These are phyloP conservation scores for Cladosporium sp. DNA, from an alignment of 2,329 filamentous ascomycete genomes.

Conservation along the genomic window DNA sequence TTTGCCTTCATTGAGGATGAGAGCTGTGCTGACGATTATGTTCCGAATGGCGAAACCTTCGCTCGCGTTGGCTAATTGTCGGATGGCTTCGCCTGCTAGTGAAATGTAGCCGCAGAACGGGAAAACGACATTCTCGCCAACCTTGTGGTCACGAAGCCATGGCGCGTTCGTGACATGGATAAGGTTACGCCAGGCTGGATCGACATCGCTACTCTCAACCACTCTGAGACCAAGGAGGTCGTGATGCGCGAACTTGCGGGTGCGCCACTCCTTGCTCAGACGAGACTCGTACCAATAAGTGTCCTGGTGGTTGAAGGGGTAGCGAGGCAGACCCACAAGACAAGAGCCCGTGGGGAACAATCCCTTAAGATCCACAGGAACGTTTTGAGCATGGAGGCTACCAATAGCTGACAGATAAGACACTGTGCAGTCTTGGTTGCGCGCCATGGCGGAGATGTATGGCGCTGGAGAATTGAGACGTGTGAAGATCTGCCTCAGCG, in stretches of 20 bases:
- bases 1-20: neutral
- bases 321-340: neutral
- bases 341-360: neutral
- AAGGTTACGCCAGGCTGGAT: neutral
- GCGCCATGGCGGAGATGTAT: neutral
- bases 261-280: neutral
- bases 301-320: neutral
- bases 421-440: neutral
- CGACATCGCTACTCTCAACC: neutral
- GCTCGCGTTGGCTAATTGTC: no score
- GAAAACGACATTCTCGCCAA: neutral
- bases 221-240: slow-evolving; percentile 42
- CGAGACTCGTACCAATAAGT: neutral
- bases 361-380: neutral
- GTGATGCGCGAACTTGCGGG: slow-evolving; percentile 29
- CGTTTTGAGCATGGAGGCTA: neutral
- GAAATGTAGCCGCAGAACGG: slow-evolving; percentile 17
- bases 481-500: neutral
- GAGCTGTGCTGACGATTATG: neutral
- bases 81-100: slow-evolving; percentile 20
- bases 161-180: neutral
- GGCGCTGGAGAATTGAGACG: neutral
- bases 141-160: neutral
- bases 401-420: neutral
- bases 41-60: neutral